phyloP scores from a whole-genome alignment of 306 rosid species.

The Gastrolobium villosum region DNA sequence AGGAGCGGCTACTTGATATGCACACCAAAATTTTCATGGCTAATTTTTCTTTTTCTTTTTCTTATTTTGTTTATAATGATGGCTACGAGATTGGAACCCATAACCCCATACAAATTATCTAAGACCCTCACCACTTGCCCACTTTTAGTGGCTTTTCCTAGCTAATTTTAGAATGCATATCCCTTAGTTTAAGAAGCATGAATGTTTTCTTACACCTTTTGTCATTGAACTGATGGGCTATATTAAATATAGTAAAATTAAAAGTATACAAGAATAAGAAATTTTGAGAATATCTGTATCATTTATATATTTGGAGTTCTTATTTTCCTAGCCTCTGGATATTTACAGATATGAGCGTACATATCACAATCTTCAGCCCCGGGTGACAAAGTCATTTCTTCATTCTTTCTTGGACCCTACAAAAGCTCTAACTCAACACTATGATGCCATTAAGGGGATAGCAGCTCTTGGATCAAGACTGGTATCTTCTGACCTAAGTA shows the following conservation, averaged over 20 bases:
- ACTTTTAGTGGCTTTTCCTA: too few relatives aligned
- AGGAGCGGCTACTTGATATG: constrained; percentile 30
- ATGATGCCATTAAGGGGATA: constrained; percentile 94
- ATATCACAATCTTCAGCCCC: constrained; percentile 90
- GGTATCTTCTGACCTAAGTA: constrained; percentile 63
- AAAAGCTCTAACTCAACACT: constrained; percentile 86
- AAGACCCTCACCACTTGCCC: too few relatives aligned
- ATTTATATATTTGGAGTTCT: constrained; percentile 11
- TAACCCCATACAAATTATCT: too few relatives aligned
- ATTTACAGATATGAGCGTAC: constrained; percentile 81
- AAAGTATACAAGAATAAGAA: constrained; percentile 12
- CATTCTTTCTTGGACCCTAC: constrained; percentile 91
- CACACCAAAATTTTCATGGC: background rate
- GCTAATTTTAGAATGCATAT: background rate
- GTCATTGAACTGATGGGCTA: background rate
- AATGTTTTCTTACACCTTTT: constrained; percentile 13
- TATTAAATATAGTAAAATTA: constrained; percentile 15
- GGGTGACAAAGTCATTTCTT: constrained; percentile 82
- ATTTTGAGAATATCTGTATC: constrained; percentile 9
- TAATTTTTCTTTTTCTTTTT: background rate
- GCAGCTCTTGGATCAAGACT: constrained; percentile 83
- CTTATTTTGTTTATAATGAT: too few relatives aligned
- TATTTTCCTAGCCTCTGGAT: constrained; percentile 36
- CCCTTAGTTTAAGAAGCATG: constrained; percentile 11
- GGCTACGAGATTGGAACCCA: too few relatives aligned